Base-by-base conservation (phyloP, 805 yeast species). In the Candida maris region DNA sequence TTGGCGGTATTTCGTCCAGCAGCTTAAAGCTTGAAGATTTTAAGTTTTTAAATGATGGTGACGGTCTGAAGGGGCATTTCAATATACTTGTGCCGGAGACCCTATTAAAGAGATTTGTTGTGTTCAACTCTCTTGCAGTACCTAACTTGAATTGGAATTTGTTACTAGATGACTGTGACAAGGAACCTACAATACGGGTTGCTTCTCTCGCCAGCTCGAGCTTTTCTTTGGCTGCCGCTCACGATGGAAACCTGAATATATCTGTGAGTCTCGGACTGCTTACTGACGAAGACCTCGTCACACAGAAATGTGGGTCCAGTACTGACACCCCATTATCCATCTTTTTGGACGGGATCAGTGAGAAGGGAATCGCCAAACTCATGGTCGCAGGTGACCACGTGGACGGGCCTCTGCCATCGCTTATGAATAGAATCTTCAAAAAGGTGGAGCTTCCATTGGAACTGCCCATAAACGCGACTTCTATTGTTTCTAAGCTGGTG, bases 71-170 rank as follows among this genome's bases (percentile, higher is more conserved):
- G 6, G 42, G 62, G 15, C 44, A 46, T 17, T 44, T 55, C 23
- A 39, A 46, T 16, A 27, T 48, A 7, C 15, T 36, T 13, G 23
- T 47, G 15, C 27, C 37, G 12, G 26, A 45, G 21, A 49, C 47
- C 35, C 51, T 52, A 5, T 19, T 47, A 18, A 36, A 26, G n/a
- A 37, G 39, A 6, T 28, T 47, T 14, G 16, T 43, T 3, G 35
- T 35, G n/a, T 23, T 42, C 6, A 35, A 33, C 3, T 30, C 34
- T 8, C 36, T 53, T 43, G 16, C 44, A 12, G 40, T 70, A 4
- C 75, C 76, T 8, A 29, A 40, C 6, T 37, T 67, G 5, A 39
- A 47, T 4, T 69, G 74, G 73, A 52, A 56, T 13, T 7, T 68
- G 2, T 45, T 51, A 8, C 39, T 67, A 13, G 51, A 62, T 6